Evolutionary conservation across 1,139 yeast genomes (phyloP).

Genomic region (Geotrichum restrictum): DNA sequence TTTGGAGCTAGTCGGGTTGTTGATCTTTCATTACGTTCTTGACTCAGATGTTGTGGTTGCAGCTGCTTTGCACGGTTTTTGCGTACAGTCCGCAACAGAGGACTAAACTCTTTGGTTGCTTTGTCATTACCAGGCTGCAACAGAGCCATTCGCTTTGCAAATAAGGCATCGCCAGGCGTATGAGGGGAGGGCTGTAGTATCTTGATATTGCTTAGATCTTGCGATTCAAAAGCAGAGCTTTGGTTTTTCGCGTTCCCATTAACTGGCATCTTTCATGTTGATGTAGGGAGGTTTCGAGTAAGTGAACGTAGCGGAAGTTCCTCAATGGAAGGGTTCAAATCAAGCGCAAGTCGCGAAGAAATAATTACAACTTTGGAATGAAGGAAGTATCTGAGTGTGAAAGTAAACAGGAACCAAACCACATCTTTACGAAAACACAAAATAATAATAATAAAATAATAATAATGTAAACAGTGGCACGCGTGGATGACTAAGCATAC

Average conservation of each 20-base stretch:
- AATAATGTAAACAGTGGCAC: not conserved
- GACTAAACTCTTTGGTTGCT: slow-evolving; percentile 24
- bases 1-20: slow-evolving; percentile 3
- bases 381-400: not conserved
- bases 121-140: slow-evolving; percentile 2
- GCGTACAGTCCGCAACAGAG: slow-evolving; percentile 25
- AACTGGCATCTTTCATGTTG: slow-evolving; percentile 3
- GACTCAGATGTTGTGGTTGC: not conserved
- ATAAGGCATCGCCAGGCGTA: slow-evolving; percentile 9
- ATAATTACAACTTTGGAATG: slow-evolving; percentile 1
- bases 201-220: slow-evolving; percentile 14
- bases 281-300: not conserved
- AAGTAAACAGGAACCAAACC: slow-evolving; percentile 1
- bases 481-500: not conserved
- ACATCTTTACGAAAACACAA: not conserved
- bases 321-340: not conserved
- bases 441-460: too few species aligned
- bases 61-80: slow-evolving; percentile 16
- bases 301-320: not conserved
- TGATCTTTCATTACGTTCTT: not conserved
- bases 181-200: slow-evolving; percentile 12
- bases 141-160: slow-evolving; percentile 7
- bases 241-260: slow-evolving; percentile 5
- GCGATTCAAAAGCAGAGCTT: slow-evolving; percentile 14
- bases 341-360: too few species aligned